A percentile compares a stretch with the other conserved stretches of the same genome.
Conservation (phyloP, 164 flowering plant species). For the Macadamia tetraphylla region DNA sequence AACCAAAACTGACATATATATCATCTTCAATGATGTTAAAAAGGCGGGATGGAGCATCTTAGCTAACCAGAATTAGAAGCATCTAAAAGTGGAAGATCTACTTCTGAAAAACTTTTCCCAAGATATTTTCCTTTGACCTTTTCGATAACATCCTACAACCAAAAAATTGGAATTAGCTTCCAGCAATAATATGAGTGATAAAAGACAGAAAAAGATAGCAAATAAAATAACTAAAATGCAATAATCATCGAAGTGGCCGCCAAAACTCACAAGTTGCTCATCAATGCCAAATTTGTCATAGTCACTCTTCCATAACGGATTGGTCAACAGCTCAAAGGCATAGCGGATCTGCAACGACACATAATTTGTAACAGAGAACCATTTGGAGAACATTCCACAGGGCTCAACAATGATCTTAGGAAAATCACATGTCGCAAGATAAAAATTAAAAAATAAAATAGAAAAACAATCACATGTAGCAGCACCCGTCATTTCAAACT, state of each 20-base stretch:
- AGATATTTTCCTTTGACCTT: slow-evolving; percentile 34
- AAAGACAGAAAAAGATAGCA: neutral
- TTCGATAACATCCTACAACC: slow-evolving; percentile 53
- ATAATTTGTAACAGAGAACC: neutral
- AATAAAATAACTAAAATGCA: neutral
- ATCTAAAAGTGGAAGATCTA: slow-evolving; percentile 56
- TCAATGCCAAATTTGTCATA: slow-evolving; percentile 73
- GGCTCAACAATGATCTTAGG: neutral
- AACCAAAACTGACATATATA: neutral
- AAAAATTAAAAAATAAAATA: neutral
- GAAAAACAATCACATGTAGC: neutral
- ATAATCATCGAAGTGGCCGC: neutral
- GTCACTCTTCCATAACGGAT: slow-evolving; percentile 83
- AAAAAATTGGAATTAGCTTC: slow-evolving; percentile 2
- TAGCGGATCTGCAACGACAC: slow-evolving; percentile 57
- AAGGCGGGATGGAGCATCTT: slow-evolving; percentile 4
- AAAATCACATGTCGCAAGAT: too few species aligned
- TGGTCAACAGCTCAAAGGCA: slow-evolving; percentile 80
- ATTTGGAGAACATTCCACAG: neutral
- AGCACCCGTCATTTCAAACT: neutral
- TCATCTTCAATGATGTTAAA: neutral
- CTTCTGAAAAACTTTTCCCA: slow-evolving; percentile 31
- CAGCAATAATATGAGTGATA: neutral
- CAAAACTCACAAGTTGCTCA: slow-evolving; percentile 63
- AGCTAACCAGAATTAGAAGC: slow-evolving; percentile 46